Conservation (phyloP, 768 basidiomycete genomes). For the Lactifluus piperatus region DNA sequence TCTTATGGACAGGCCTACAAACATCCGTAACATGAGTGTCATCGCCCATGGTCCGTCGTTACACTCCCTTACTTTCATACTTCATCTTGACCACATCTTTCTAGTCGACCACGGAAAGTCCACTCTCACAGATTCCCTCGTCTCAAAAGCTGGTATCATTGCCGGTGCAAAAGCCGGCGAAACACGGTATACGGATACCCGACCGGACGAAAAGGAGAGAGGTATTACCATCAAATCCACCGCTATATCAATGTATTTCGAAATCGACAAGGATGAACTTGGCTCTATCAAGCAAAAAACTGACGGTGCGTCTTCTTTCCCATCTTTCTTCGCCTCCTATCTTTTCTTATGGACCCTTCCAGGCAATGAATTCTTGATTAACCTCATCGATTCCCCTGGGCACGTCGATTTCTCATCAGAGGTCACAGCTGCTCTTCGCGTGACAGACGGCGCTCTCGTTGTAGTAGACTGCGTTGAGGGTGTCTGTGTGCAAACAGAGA, state of each 20-base stretch:
- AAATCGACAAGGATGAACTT: slow-evolving; percentile 86
- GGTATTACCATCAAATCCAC: slow-evolving; percentile 99
- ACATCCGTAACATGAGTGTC: slow-evolving; percentile 94
- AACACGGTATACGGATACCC: slow-evolving; percentile 93
- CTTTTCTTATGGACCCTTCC: background rate
- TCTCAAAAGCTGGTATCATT: slow-evolving; percentile 99
- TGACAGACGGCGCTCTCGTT: slow-evolving; percentile 98
- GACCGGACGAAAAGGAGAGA: slow-evolving; percentile 98
- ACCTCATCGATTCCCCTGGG: slow-evolving; percentile 98
- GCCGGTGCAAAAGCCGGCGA: slow-evolving; percentile 92
- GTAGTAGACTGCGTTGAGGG: slow-evolving; percentile 99
- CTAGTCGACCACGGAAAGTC: slow-evolving; percentile 99
- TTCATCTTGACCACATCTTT: background rate
- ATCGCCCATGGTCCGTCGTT: slow-evolving; percentile 72
- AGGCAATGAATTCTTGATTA: slow-evolving; percentile 98
- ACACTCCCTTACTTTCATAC: slow-evolving; percentile 21
- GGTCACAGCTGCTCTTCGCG: slow-evolving; percentile 98
- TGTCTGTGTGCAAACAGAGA: slow-evolving; percentile 99
- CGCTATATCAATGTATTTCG: slow-evolving; percentile 99
- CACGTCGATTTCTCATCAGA: slow-evolving; percentile 99
- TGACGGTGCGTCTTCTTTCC: slow-evolving; percentile 44
- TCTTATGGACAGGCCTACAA: slow-evolving; percentile 86
- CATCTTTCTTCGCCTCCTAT: slow-evolving; percentile 6
- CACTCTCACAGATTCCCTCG: slow-evolving; percentile 96
- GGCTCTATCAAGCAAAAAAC: slow-evolving; percentile 89